Percentiles rank a stretch among this genome's conserved stretches.
Conservation (phyloP, 495 filamentous ascomycete genomes). For the Penicillium subrubescens region DNA sequence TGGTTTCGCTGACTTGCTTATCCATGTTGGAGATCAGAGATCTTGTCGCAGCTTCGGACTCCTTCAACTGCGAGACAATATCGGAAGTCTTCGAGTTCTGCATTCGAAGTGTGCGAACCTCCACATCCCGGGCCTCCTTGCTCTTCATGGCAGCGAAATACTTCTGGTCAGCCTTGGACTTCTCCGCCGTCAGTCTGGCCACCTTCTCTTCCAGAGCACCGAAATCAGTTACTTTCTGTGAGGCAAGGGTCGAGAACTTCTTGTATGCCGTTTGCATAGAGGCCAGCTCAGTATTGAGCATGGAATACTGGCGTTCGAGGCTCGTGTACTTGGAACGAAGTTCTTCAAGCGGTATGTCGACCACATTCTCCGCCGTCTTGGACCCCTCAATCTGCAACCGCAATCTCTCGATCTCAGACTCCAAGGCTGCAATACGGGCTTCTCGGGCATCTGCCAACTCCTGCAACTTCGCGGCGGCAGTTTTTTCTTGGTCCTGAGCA, state of each 20-base stretch:
- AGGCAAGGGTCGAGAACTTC: slow-evolving; percentile 78
- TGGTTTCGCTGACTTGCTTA: slow-evolving; percentile 82
- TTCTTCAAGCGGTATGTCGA: slow-evolving; percentile 60
- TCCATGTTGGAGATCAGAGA: slow-evolving; percentile 79
- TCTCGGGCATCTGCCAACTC: slow-evolving; percentile 77
- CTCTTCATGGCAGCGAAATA: slow-evolving; percentile 94
- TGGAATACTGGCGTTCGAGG: slow-evolving; percentile 74
- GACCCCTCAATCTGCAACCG: slow-evolving; percentile 53
- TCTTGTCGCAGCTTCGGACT: slow-evolving; percentile 65
- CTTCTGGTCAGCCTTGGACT: slow-evolving; percentile 95
- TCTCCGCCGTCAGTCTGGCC: slow-evolving; percentile 75
- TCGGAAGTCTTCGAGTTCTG: slow-evolving; percentile 91
- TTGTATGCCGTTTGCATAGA: slow-evolving; percentile 86
- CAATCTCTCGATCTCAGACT: slow-evolving; percentile 77
- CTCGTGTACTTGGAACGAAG: slow-evolving; percentile 70
- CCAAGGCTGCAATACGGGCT: slow-evolving; percentile 73
- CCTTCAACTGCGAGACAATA: slow-evolving; percentile 90
- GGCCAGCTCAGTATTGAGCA: slow-evolving; percentile 83
- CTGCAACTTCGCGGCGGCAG: slow-evolving; percentile 66
- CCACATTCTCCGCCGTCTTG: slow-evolving; percentile 43
- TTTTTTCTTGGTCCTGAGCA: slow-evolving; percentile 72
- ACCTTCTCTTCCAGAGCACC: slow-evolving; percentile 76
- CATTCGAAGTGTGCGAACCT: slow-evolving; percentile 72
- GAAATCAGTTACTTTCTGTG: slow-evolving; percentile 81
- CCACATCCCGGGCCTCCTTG: slow-evolving; percentile 77